Base-by-base conservation (phyloP, 2,329 filamentous ascomycete genomes). In the Zymoseptoria ardabiliae region DNA sequence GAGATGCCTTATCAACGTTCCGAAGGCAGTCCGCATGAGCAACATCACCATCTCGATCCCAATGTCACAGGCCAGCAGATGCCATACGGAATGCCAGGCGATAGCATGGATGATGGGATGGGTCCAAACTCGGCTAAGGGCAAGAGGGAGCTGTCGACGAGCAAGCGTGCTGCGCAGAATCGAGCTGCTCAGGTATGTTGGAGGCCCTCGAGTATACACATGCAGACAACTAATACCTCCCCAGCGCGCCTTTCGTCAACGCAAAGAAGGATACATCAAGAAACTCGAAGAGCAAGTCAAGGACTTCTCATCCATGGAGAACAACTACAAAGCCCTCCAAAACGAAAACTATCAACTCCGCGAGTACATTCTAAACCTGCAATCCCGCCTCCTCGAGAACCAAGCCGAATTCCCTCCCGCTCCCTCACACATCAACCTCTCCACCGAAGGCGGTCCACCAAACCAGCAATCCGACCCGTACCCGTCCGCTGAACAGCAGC, bases 241-340 rank as follows among this genome's bases (percentile, higher is more conserved):
- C 23, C 55, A 99, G 93, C 86, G 94, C 73, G 94, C 94, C 50
- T 99, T 99, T 77, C 90, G 94, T 50, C 92, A 97, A 77, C 89
- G 94, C 63, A 99, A 99, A 74, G 94, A 99, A 76, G 90, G 90
- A 52, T 97, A 99, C 74, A 99, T 99, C 75, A 96, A 96, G 79
- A 95, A 96, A 74, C 83, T 99, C 6, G 94, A 99, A 76, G 89
- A 94, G 72, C 90, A 97, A 73, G 91, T 97, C 55, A 87, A 90
- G 69, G 90, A 94, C 28, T 89, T 85, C 65, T 82, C 85, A 66
- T 82, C 85, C 19, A 84, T 96, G 75, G 89, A 91, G 66, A 83
- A 89, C 63, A 85, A 83, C 58, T 91, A 85, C 75, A 94, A 96
- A 74, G 78, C 82, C n/a, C 78, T 96, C 23, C 90, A 96, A 71